A percentile compares a stretch with the other conserved stretches of the same genome.
phyloP scores from a whole-genome alignment of 2,329 filamentous ascomycete species.

The Neonectria faginata region DNA sequence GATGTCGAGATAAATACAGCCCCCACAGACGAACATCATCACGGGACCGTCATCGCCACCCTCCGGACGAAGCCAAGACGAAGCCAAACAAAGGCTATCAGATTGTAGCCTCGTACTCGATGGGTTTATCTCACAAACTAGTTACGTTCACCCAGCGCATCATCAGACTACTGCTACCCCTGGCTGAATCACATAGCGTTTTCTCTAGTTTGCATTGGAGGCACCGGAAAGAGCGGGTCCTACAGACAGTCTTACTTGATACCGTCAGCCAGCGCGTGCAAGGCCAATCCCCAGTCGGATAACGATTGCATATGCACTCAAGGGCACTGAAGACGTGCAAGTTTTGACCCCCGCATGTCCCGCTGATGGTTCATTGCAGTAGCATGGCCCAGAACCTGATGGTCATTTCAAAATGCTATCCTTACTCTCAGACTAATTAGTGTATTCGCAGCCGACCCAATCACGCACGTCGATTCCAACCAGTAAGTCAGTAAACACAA shows the following conservation, averaged over 20 bases:
- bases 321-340: not conserved
- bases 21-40: slow-evolving; percentile 40
- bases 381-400: not conserved
- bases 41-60: slow-evolving; percentile 35
- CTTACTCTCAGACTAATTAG: not conserved
- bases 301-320: slow-evolving; percentile 7
- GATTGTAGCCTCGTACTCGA: not conserved
- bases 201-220: slow-evolving; percentile 15
- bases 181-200: slow-evolving; percentile 6
- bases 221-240: slow-evolving; percentile 2
- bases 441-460: not conserved
- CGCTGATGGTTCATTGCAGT: not conserved
- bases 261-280: slow-evolving; percentile 11
- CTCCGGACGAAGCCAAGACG: slow-evolving; percentile 16
- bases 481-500: not conserved
- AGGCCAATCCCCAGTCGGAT: slow-evolving; percentile 15
- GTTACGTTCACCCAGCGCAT: slow-evolving; percentile 15
- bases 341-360: not conserved
- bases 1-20: slow-evolving; percentile 27
- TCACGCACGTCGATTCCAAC: not conserved
- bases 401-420: not conserved
- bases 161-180: slow-evolving; percentile 15
- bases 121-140: not conserved
- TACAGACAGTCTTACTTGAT: slow-evolving; percentile 6
- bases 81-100: slow-evolving; percentile 9